phyloP scores from a whole-genome alignment of 164 flowering plant species.

The Chloranthus sessilifolius region DNA sequence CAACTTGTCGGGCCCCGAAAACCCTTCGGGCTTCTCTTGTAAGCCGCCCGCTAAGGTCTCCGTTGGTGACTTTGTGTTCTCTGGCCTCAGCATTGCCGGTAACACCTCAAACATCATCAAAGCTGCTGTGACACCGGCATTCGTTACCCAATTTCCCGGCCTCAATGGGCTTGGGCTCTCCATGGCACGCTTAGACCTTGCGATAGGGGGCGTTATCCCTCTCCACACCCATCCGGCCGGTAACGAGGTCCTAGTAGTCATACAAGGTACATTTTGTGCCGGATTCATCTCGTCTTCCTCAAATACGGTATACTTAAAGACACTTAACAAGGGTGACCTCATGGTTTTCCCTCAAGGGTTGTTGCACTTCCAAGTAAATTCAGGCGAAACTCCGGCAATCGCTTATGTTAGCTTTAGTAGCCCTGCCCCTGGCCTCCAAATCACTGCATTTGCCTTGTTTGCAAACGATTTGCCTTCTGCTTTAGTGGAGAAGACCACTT shows the following conservation, averaged over 20 bases:
- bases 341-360: slow-evolving; percentile 65
- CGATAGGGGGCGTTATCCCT: slow-evolving; percentile 59
- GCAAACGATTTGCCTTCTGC: slow-evolving; percentile 46
- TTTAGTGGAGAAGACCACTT: slow-evolving; percentile 38
- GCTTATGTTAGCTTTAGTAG: slow-evolving; percentile 53
- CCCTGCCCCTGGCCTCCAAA: slow-evolving; percentile 60
- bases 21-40: slow-evolving; percentile 75
- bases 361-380: slow-evolving; percentile 56
- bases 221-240: slow-evolving; percentile 67
- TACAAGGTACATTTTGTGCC: slow-evolving; percentile 38
- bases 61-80: slow-evolving; percentile 50
- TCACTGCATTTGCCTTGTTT: slow-evolving; percentile 42
- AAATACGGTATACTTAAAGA: slow-evolving; percentile 33
- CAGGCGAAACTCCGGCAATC: slow-evolving; percentile 25
- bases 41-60: slow-evolving; percentile 42
- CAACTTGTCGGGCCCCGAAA: slow-evolving; percentile 34
- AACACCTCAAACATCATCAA: slow-evolving; percentile 71
- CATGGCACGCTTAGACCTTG: slow-evolving; percentile 62
- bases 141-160: slow-evolving; percentile 52
- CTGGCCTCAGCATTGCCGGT: slow-evolving; percentile 49
- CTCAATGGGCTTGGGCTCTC: slow-evolving; percentile 81
- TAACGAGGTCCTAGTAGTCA: slow-evolving; percentile 34
- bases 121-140: slow-evolving; percentile 74
- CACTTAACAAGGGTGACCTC: slow-evolving; percentile 42
- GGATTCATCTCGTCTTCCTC: slow-evolving; percentile 44